A percentile compares a stretch with the other conserved stretches of the same genome.
These are phyloP conservation scores for Monosporascus sp. DNA, from an alignment of 2,329 filamentous ascomycete genomes.

Conservation along the genomic window DNA sequence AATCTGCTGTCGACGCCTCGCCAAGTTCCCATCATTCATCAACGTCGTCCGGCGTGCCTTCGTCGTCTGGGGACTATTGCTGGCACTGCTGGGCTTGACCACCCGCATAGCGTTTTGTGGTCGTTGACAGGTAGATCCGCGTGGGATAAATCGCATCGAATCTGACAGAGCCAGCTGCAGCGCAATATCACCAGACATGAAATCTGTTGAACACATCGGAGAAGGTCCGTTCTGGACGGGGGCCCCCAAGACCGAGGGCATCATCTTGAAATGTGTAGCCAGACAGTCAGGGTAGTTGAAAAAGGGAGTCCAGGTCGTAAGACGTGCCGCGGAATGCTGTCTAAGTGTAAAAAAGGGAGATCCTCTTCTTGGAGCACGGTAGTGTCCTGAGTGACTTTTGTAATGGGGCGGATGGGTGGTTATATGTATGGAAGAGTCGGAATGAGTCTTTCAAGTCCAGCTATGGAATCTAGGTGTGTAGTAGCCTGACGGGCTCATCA, in stretches of 20 bases:
- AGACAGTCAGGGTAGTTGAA: constrained; percentile 1
- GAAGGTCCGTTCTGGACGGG: constrained; percentile 24
- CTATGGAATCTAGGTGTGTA: background rate
- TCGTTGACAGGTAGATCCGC: constrained; percentile 45
- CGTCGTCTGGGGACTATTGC: constrained; percentile 58
- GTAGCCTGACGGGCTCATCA: constrained; percentile 19
- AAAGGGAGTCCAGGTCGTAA: constrained; percentile 1
- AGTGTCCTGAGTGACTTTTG: background rate
- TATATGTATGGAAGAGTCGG: constrained; percentile 8
- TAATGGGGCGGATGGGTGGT: background rate
- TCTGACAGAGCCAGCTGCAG: constrained; percentile 46
- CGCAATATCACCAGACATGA: constrained; percentile 45
- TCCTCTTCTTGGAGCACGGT: background rate
- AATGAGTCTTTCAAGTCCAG: background rate
- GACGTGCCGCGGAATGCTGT: background rate
- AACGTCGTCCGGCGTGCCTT: constrained; percentile 51
- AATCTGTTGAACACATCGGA: constrained; percentile 33
- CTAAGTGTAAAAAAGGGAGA: background rate
- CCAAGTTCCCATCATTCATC: constrained; percentile 43
- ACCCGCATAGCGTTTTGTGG: constrained; percentile 51
- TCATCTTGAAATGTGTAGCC: constrained; percentile 23
- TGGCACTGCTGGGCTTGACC: constrained; percentile 60
- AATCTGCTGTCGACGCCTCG: constrained; percentile 40
- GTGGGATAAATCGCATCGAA: constrained; percentile 41
- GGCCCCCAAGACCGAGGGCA: constrained; percentile 29